phyloP scores from a whole-genome alignment of 2,329 filamentous ascomycete species.

The Colletotrichum melonis region DNA sequence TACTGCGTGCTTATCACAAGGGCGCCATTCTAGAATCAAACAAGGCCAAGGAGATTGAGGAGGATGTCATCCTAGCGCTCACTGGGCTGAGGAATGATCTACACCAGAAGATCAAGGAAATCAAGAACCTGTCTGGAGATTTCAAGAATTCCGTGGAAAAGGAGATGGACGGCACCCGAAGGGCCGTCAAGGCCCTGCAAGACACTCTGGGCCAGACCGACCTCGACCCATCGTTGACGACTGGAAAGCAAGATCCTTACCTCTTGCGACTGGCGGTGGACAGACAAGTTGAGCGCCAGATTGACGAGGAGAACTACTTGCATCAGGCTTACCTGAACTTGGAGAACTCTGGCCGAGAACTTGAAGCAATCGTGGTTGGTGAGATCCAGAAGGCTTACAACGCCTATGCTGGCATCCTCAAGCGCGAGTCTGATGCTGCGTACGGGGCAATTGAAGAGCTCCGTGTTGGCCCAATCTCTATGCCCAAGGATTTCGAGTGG shows the following conservation, averaged over 20 bases:
- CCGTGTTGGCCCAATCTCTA: slow-evolving; percentile 85
- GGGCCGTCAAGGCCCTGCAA: slow-evolving; percentile 82
- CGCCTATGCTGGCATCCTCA: slow-evolving; percentile 89
- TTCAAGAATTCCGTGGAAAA: slow-evolving; percentile 98
- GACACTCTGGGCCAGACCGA: slow-evolving; percentile 85
- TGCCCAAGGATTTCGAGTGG: slow-evolving; percentile 96
- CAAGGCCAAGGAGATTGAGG: slow-evolving; percentile 91
- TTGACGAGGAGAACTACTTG: slow-evolving; percentile 97
- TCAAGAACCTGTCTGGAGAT: slow-evolving; percentile 91
- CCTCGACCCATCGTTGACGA: slow-evolving; percentile 77
- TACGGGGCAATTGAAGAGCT: slow-evolving; percentile 84
- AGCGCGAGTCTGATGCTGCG: slow-evolving; percentile 87
- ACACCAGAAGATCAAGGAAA: slow-evolving; percentile 97
- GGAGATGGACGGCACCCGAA: slow-evolving; percentile 88
- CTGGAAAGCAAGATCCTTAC: slow-evolving; percentile 92
- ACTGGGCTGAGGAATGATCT: slow-evolving; percentile 89
- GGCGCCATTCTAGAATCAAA: slow-evolving; percentile 82
- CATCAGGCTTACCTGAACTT: slow-evolving; percentile 95
- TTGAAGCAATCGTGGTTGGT: slow-evolving; percentile 95
- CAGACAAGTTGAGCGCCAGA: slow-evolving; percentile 88
- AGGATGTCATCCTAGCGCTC: slow-evolving; percentile 89
- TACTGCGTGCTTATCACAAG: slow-evolving; percentile 86
- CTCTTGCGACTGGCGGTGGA: slow-evolving; percentile 88
- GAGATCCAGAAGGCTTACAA: slow-evolving; percentile 99
- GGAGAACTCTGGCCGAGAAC: slow-evolving; percentile 91